phyloP scores from a whole-genome alignment of 768 basidiomycete genomes.

The Crucibulum laeve region DNA sequence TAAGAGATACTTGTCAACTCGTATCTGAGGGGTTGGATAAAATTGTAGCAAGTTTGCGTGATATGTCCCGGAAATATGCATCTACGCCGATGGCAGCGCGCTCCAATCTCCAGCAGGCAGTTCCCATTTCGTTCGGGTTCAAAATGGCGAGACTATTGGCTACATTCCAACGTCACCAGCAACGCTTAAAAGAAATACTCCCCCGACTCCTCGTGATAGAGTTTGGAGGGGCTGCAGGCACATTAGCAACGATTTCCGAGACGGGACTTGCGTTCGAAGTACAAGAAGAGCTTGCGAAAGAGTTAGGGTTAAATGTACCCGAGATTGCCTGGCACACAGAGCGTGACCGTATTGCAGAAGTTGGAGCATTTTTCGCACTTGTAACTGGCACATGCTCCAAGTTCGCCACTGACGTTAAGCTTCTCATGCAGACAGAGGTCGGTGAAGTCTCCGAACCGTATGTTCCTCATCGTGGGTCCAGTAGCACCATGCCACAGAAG shows the following conservation, averaged over 20 bases:
- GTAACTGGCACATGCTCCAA: slow-evolving; percentile 41
- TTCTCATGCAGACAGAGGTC: slow-evolving; percentile 45
- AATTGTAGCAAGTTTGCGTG: slow-evolving; percentile 23
- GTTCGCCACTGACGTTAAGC: slow-evolving; percentile 38
- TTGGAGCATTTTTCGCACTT: slow-evolving; percentile 39
- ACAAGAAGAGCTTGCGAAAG: slow-evolving; percentile 23
- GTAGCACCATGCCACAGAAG: slow-evolving; percentile 48
- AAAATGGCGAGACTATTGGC: slow-evolving; percentile 39
- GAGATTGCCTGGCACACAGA: slow-evolving; percentile 39
- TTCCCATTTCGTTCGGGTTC: slow-evolving; percentile 43
- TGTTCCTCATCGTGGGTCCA: slow-evolving; percentile 37
- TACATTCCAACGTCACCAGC: slow-evolving; percentile 36
- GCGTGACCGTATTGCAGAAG: slow-evolving; percentile 37
- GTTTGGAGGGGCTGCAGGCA: slow-evolving; percentile 43
- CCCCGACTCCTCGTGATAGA: slow-evolving; percentile 34
- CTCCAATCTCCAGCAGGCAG: slow-evolving; percentile 44
- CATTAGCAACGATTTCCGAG: slow-evolving; percentile 37
- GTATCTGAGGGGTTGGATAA: slow-evolving; percentile 20
- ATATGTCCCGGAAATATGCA: slow-evolving; percentile 24
- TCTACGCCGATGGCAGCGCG: slow-evolving; percentile 40
- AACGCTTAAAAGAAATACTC: slow-evolving; percentile 30
- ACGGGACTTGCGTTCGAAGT: slow-evolving; percentile 30
- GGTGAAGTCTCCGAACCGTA: slow-evolving; percentile 41
- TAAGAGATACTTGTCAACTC: slow-evolving; percentile 32
- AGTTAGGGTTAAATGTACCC: slow-evolving; percentile 20